Base-by-base conservation (phyloP, 1,284 basidiomycete species). In the Limonomyces culmigenus region DNA sequence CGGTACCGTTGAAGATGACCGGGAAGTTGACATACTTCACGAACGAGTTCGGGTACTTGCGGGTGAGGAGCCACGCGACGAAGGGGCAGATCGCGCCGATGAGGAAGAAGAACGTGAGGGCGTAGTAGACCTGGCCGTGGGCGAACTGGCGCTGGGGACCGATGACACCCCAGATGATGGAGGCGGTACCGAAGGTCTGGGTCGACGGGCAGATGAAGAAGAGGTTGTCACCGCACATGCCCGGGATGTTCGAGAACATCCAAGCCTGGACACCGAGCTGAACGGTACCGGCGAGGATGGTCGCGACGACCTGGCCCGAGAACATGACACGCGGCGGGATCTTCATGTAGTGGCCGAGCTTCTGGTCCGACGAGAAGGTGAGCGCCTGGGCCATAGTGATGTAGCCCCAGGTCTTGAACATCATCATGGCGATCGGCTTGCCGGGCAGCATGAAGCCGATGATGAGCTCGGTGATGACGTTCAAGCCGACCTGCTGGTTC, bases 401-500 rank as follows among this genome's bases (percentile, higher is more conserved):
- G 38, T 64, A 65, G 34, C 61, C 62, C 56, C 60, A 65, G 1
- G 63, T 65, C 57, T 23, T 36, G 53, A 62, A 68, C 63, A 74
- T 59, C 70, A 74, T 74, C 61, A 73, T 70, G 0, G 67, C 63
- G 32, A 71, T 48, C 3, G 71, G 67, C 14, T 60, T 60, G 11
- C 72, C 71, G 15, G 67, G 63, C 19, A 67, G 56, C 23, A 59
- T 54, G 45, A 65, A 65, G 14, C 68, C 70, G 38, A 68, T 59
- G 34, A 75, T 66, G 30, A 75, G 53, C 47, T 75, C 72, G 11
- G 73, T 68, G 38, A 71, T 60, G 35, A 73, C 64, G 41, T 65
- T 77, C 19, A 75, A 50, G 8, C 67, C 67, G 29, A 75, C 59
- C 52, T 74, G 66, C 44, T 74, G 67, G 50, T 71, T 74, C 16